Conservation (phyloP, 306 rosid genomes). For the Hylodesmum podocarpum region DNA sequence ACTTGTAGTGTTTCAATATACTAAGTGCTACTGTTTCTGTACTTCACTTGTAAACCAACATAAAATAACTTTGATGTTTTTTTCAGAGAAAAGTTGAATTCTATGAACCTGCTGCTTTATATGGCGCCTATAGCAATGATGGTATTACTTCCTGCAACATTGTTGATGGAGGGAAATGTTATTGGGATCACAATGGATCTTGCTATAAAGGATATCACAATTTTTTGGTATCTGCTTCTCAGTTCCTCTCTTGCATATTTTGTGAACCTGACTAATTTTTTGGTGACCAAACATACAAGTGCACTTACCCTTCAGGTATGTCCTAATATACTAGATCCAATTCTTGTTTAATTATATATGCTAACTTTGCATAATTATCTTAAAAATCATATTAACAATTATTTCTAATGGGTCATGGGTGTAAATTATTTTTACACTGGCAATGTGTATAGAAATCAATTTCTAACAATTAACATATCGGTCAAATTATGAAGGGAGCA, state of each 20-base stretch:
- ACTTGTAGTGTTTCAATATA: neutral
- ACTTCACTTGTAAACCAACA: neutral
- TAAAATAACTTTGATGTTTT: neutral
- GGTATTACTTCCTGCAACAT: slow-evolving; percentile 46
- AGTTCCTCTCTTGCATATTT: slow-evolving; percentile 49
- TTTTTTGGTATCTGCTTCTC: slow-evolving; percentile 44
- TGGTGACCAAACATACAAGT: slow-evolving; percentile 56
- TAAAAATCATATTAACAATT: no score
- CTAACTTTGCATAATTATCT: no score
- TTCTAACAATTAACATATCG: no score
- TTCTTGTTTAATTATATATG: neutral
- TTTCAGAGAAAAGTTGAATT: slow-evolving; percentile 45
- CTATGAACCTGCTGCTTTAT: slow-evolving; percentile 51
- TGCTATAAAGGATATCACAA: slow-evolving; percentile 42
- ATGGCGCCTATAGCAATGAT: slow-evolving; percentile 51
- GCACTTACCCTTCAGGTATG: slow-evolving; percentile 55
- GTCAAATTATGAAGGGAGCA: neutral
- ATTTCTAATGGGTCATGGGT: no score
- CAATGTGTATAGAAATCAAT: no score
- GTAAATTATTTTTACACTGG: no score
- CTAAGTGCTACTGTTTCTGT: neutral
- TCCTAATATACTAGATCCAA: neutral
- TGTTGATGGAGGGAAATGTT: slow-evolving; percentile 45
- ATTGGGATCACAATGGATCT: slow-evolving; percentile 41
- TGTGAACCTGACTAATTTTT: slow-evolving; percentile 48